phyloP scores from a whole-genome alignment of 176 grass and related monocot genomes.

The Oryza brachyantha region DNA sequence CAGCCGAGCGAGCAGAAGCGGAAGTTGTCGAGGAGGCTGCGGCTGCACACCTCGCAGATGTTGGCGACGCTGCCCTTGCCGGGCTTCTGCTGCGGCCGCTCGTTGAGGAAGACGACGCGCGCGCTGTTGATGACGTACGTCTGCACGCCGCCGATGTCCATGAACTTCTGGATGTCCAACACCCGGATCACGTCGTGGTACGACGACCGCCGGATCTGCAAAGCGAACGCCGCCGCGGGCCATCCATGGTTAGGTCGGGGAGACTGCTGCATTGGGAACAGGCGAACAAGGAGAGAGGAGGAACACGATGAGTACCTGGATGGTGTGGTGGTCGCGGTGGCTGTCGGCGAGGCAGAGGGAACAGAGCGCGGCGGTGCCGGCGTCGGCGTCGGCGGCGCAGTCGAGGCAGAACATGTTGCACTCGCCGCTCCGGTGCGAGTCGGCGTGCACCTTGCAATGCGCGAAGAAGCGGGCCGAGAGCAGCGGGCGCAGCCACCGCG shows the following conservation, averaged over 20 bases:
- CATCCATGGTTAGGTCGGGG: neutral
- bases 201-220: conserved; percentile 86
- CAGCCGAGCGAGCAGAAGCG: conserved; percentile 98
- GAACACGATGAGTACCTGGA: neutral
- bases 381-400: conserved; percentile 44
- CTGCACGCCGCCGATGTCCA: conserved; percentile 93
- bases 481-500: conserved; percentile 74
- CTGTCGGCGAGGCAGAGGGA: conserved; percentile 69
- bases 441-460: conserved; percentile 73
- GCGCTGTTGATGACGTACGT: conserved; percentile 99
- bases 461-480: conserved; percentile 80
- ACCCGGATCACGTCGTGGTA: conserved; percentile 99
- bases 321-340: conserved; percentile 57
- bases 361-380: conserved; percentile 50
- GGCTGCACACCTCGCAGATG: conserved; percentile 89
- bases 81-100: conserved; percentile 81
- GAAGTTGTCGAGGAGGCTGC: conserved; percentile 96
- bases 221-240: too few species aligned
- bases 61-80: conserved; percentile 55
- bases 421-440: conserved; percentile 68
- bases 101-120: conserved; percentile 97
- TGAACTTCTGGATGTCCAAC: conserved; percentile 83
- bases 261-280: neutral
- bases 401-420: conserved; percentile 99
- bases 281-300: neutral